Conservation (phyloP, 2,329 filamentous ascomycete species). For the Chaetothyriales sp. region DNA sequence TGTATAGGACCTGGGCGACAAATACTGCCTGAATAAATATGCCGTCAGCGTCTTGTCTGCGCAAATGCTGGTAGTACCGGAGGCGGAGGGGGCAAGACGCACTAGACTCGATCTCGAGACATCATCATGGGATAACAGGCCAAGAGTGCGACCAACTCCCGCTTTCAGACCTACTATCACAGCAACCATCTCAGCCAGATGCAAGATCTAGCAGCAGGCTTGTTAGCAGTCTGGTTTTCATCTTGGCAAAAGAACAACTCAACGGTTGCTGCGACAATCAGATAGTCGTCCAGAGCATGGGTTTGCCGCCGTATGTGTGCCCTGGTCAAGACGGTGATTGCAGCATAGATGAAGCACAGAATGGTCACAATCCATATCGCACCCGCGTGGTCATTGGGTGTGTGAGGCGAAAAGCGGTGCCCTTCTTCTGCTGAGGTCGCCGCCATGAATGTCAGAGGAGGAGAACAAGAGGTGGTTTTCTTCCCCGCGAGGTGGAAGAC, state of each 20-base stretch:
- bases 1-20: constrained; percentile 17
- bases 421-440: too few species aligned
- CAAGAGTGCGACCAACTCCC: constrained; percentile 16
- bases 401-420: constrained; percentile 10
- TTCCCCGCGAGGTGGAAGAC: too few species aligned
- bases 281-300: constrained; percentile 11
- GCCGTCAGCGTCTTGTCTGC: not conserved
- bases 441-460: too few species aligned
- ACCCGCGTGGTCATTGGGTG: constrained; percentile 12
- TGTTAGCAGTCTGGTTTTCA: not conserved
- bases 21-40: constrained; percentile 5
- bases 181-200: constrained; percentile 16
- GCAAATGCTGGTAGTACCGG: too few species aligned
- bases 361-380: constrained; percentile 13
- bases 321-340: constrained; percentile 9
- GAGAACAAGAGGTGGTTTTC: too few species aligned
- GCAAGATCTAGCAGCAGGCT: constrained; percentile 9
- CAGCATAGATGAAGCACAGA: constrained; percentile 12
- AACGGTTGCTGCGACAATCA: constrained; percentile 10
- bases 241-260: not conserved
- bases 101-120: not conserved
- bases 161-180: constrained; percentile 16
- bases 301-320: constrained; percentile 10
- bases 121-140: constrained; percentile 4
- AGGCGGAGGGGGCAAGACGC: not conserved